phyloP scores from a whole-genome alignment of 768 basidiomycete genomes.

The Boletellus sp. region DNA sequence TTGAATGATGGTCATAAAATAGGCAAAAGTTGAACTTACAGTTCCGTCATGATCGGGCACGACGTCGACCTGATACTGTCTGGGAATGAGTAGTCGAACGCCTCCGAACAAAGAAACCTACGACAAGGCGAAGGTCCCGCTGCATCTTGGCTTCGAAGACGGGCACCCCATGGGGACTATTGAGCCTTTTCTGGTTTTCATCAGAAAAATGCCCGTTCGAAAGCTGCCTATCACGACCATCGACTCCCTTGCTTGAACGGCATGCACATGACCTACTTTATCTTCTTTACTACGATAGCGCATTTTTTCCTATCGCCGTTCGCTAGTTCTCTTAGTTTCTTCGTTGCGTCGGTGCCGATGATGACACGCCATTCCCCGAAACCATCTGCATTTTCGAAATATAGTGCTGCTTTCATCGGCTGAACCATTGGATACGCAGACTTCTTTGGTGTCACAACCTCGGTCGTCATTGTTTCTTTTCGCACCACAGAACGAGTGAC shows the following conservation, averaged over 20 bases:
- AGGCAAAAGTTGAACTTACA: constrained; percentile 15
- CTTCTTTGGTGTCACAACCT: constrained; percentile 11
- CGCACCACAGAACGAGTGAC: neutral
- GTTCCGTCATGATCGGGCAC: constrained; percentile 35
- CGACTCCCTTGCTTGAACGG: neutral
- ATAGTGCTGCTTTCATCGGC: constrained; percentile 57
- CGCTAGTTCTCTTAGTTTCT: constrained; percentile 45
- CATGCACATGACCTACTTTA: constrained; percentile 42
- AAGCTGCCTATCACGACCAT: constrained; percentile 46
- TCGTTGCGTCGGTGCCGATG: constrained; percentile 50
- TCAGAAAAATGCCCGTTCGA: constrained; percentile 67
- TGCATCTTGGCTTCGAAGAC: constrained; percentile 71
- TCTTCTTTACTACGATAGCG: constrained; percentile 60
- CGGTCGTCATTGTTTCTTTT: neutral
- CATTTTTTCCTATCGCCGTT: constrained; percentile 46
- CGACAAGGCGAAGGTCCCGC: constrained; percentile 47
- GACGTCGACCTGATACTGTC: constrained; percentile 50
- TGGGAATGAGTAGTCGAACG: neutral
- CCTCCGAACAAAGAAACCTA: constrained; percentile 23
- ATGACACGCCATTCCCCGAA: constrained; percentile 66
- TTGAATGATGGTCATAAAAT: neutral
- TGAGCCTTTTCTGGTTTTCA: constrained; percentile 63
- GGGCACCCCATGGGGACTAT: constrained; percentile 45
- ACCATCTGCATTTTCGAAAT: constrained; percentile 55
- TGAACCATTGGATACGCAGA: constrained; percentile 46